A percentile compares a stretch with the other conserved stretches of the same genome.
Conservation (phyloP, 495 filamentous ascomycete genomes). For the Melanomma pulvis-pyrius region DNA sequence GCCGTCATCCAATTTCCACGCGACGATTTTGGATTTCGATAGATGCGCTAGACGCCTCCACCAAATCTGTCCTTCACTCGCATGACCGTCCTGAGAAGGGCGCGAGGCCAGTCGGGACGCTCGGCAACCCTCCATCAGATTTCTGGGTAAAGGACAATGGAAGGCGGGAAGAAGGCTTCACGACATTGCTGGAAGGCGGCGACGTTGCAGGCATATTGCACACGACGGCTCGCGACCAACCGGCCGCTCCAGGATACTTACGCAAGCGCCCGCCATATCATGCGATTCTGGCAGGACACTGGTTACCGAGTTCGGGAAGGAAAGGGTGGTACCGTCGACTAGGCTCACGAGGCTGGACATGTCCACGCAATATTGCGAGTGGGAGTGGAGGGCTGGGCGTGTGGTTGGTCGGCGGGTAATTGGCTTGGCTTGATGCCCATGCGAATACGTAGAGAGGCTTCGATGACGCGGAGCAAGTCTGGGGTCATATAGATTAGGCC, state of each 20-base stretch:
- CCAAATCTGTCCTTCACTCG: background rate
- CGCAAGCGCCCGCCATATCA: slow-evolving; percentile 6
- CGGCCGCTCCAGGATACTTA: background rate
- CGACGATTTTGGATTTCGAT: background rate
- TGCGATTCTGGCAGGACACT: background rate
- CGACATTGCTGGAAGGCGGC: background rate
- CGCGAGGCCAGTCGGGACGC: background rate
- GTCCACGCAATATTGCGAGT: background rate
- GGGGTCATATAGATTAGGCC: background rate
- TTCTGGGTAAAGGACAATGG: background rate
- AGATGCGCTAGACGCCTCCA: background rate
- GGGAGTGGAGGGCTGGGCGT: slow-evolving; percentile 1
- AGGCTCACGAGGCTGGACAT: background rate
- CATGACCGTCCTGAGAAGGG: background rate
- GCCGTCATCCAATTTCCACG: background rate
- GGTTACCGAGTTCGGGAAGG: slow-evolving; percentile 5
- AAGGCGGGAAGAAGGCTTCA: background rate
- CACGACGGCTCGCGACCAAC: no score
- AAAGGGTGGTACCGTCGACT: background rate
- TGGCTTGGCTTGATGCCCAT: slow-evolving; percentile 7
- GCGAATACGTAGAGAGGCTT: background rate
- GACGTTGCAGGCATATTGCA: background rate
- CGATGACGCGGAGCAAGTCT: background rate
- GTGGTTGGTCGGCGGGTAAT: slow-evolving; percentile 22
- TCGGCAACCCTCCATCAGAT: background rate